phyloP scores from a whole-genome alignment of 768 basidiomycete species.

The Naganishia randhawae region DNA sequence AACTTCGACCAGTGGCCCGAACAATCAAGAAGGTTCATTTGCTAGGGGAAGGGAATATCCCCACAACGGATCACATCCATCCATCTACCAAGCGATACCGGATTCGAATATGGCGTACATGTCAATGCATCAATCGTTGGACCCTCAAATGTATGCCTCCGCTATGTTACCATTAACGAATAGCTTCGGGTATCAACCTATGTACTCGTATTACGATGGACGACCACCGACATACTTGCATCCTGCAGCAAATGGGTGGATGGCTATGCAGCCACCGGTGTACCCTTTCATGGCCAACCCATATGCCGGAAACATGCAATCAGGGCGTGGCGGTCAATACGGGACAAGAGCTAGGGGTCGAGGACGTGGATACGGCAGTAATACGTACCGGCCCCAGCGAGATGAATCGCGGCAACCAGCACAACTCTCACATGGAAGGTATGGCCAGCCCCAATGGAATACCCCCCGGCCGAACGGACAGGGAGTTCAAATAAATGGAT shows the following conservation, averaged over 20 bases:
- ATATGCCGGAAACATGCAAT: neutral
- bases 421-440: neutral
- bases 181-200: neutral
- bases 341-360: neutral
- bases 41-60: neutral
- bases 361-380: neutral
- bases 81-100: slow-evolving; percentile 6
- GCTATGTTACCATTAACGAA: neutral
- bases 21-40: slow-evolving; percentile 9
- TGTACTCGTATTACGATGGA: neutral
- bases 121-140: slow-evolving; percentile 17
- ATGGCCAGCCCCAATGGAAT: neutral
- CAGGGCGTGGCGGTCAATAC: neutral
- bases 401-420: neutral
- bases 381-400: neutral
- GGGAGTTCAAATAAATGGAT: neutral
- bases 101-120: slow-evolving; percentile 18
- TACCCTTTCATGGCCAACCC: neutral
- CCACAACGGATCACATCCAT: neutral
- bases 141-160: neutral
- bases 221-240: neutral
- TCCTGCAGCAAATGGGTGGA: neutral
- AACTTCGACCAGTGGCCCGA: neutral
- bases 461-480: neutral
- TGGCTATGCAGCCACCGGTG: neutral